A percentile compares a stretch with the other conserved stretches of the same genome.
Evolutionary conservation across 306 rosid genomes (phyloP).

Genomic region (Abrus pulchellus): DNA sequence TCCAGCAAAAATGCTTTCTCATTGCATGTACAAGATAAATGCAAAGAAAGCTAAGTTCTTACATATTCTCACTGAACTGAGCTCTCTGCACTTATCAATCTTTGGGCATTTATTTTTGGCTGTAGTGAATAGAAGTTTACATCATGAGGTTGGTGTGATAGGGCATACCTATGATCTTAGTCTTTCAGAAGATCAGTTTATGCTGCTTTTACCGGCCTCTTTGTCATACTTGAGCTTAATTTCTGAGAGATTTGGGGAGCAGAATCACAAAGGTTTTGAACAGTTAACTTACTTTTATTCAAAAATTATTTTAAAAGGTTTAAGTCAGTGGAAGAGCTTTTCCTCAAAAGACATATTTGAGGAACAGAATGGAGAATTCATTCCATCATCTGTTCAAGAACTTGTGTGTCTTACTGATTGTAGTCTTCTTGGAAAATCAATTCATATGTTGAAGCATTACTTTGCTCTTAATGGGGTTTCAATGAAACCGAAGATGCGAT

Average conservation of each 20-base stretch:
- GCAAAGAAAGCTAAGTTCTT: constrained; percentile 69
- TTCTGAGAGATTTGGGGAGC: constrained; percentile 60
- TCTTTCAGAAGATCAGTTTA: constrained; percentile 71
- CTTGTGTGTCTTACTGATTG: constrained; percentile 61
- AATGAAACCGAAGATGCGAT: constrained; percentile 59
- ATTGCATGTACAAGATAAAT: constrained; percentile 61
- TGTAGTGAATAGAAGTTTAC: constrained; percentile 53
- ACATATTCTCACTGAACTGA: constrained; percentile 70
- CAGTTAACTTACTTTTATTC: constrained; percentile 65
- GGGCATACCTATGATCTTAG: constrained; percentile 48
- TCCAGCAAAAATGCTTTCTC: constrained; percentile 66
- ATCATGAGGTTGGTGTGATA: constrained; percentile 42
- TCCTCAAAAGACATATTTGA: constrained; percentile 67
- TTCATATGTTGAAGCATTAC: constrained; percentile 72
- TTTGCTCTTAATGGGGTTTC: constrained; percentile 66
- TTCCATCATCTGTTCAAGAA: constrained; percentile 73
- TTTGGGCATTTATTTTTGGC: constrained; percentile 74
- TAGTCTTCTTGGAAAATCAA: constrained; percentile 86
- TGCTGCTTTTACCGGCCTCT: constrained; percentile 81
- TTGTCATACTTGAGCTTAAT: constrained; percentile 67
- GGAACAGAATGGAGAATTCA: constrained; percentile 67
- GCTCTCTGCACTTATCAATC: constrained; percentile 77
- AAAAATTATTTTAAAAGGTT: constrained; percentile 71
- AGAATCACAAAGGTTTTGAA: constrained; percentile 51
- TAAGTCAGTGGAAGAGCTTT: constrained; percentile 74